A percentile compares a stretch with the other conserved stretches of the same genome.
These are phyloP conservation scores for Populus simonii DNA, from an alignment of 345 rosid genomes.

Conservation along the genomic window DNA sequence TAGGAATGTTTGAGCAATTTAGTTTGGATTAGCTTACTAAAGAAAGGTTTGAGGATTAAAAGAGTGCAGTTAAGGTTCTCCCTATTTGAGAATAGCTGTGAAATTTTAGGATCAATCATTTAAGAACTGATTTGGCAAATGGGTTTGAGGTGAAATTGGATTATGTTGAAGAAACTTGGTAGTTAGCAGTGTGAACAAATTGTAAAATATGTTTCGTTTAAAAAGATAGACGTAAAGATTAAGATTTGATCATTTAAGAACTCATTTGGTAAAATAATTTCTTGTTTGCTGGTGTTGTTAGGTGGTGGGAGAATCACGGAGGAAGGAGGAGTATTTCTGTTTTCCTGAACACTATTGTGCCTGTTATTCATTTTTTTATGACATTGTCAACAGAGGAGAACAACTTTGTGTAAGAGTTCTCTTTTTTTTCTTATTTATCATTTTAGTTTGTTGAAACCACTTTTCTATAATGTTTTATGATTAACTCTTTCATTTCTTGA, in stretches of 20 bases:
- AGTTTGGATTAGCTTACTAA: too few relatives aligned
- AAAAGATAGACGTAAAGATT: too few relatives aligned
- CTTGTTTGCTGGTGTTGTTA: slow-evolving; percentile 15
- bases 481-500: neutral
- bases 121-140: neutral
- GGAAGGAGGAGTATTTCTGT: slow-evolving; percentile 83
- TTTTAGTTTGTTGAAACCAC: neutral
- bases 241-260: neutral
- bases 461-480: neutral
- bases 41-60: too few relatives aligned
- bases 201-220: too few relatives aligned
- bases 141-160: neutral
- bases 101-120: too few relatives aligned
- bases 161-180: neutral
- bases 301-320: slow-evolving; percentile 86
- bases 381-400: slow-evolving; percentile 78
- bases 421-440: neutral
- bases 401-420: slow-evolving; percentile 64
- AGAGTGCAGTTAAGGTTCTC: too few relatives aligned
- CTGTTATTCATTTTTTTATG: slow-evolving; percentile 88
- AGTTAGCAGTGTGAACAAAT: too few relatives aligned
- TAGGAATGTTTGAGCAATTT: too few relatives aligned
- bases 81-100: too few relatives aligned
- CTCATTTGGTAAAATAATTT: neutral
- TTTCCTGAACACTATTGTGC: slow-evolving; percentile 74